A percentile compares a stretch with the other conserved stretches of the same genome.
Evolutionary conservation across 2,329 filamentous ascomycete genomes (phyloP).

Genomic region (Xylaria arbuscula): DNA sequence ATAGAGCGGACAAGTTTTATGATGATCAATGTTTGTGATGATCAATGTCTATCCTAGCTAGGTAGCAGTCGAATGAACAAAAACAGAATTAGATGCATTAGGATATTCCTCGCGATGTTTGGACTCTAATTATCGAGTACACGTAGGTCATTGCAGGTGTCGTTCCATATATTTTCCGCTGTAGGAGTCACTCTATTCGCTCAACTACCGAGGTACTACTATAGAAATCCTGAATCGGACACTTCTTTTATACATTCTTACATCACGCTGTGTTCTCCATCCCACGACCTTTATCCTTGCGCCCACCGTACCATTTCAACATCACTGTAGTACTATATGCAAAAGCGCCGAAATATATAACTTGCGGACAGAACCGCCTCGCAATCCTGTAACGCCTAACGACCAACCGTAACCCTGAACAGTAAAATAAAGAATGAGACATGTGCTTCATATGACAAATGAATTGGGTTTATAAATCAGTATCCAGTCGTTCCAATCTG

Average conservation of each 20-base stretch:
- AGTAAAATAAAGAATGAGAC: constrained; percentile 9
- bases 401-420: not conserved
- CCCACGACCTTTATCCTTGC: not conserved
- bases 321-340: not conserved
- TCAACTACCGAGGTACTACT: not conserved
- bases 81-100: no score
- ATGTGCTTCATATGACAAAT: constrained; percentile 5
- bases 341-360: not conserved
- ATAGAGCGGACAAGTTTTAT: not conserved
- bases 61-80: no score
- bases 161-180: not conserved
- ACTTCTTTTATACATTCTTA: constrained; percentile 5
- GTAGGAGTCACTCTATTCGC: not conserved
- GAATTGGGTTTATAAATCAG: constrained; percentile 44
- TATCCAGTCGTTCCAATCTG: constrained; percentile 53
- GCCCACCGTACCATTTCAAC: not conserved
- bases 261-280: not conserved
- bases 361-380: not conserved
- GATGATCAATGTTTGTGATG: no score
- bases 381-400: constrained; percentile 28
- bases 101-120: no score
- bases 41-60: no score
- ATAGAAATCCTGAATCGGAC: not conserved
- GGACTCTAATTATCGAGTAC: no score
- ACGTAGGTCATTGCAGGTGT: not conserved